phyloP scores from a whole-genome alignment of 2,329 filamentous ascomycete species.

The Diplodia scrobiculata region DNA sequence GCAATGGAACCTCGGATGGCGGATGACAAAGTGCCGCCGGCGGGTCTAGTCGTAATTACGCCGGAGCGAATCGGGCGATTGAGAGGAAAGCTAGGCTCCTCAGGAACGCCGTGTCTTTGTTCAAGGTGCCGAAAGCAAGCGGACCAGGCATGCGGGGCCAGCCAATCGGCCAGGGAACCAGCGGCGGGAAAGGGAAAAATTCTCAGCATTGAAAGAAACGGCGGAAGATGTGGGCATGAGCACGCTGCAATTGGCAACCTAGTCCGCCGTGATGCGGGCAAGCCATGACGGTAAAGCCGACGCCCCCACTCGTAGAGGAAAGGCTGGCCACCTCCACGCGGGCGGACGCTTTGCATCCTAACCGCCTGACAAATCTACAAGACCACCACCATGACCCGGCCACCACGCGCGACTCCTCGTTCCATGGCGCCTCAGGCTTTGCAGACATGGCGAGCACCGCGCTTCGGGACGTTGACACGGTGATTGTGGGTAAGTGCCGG shows the following conservation, averaged over 20 bases:
- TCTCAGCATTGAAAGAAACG: constrained; percentile 1
- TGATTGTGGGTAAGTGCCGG: constrained; percentile 43
- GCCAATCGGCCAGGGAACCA: not conserved
- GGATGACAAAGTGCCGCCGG: constrained; percentile 3
- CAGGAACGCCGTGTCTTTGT: constrained; percentile 5
- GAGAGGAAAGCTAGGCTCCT: not conserved
- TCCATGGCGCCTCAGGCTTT: constrained; percentile 16
- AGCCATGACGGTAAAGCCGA: constrained; percentile 18
- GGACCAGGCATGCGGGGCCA: constrained; percentile 4
- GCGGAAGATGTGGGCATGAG: constrained; percentile 9
- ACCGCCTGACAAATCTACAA: constrained; percentile 30
- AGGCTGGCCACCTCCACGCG: constrained; percentile 22
- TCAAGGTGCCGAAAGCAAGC: constrained; percentile 3
- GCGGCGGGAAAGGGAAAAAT: not conserved
- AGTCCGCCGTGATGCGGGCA: constrained; percentile 11
- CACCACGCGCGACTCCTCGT: constrained; percentile 8
- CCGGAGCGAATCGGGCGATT: constrained; percentile 5
- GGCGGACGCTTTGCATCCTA: constrained; percentile 15
- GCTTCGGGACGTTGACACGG: constrained; percentile 46
- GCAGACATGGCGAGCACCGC: constrained; percentile 43
- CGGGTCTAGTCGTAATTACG: constrained; percentile 1
- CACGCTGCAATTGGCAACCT: constrained; percentile 19
- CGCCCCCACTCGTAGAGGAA: constrained; percentile 24
- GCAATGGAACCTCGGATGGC: constrained; percentile 16
- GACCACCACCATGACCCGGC: constrained; percentile 20